Evolutionary conservation across 2,329 filamentous ascomycete species (phyloP).

Genomic region (Cytospora piceicola): DNA sequence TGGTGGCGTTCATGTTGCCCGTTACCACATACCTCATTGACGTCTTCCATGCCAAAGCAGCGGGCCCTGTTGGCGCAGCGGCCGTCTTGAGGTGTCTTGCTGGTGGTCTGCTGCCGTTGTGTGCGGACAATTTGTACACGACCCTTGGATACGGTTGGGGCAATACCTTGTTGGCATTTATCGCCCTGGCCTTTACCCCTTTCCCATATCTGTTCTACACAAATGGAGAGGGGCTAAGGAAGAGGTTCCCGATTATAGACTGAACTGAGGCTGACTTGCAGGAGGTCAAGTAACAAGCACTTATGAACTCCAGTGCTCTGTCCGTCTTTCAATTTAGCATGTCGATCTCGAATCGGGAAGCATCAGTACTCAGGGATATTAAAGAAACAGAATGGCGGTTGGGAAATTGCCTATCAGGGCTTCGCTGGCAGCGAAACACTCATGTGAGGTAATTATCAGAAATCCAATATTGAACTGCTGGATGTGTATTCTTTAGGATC

Average conservation of each 20-base stretch:
- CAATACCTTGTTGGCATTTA: constrained; percentile 17
- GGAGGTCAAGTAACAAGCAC: not conserved
- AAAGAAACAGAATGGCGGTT: too few relatives aligned
- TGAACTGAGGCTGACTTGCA: not conserved
- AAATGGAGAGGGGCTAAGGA: constrained; percentile 9
- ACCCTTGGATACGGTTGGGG: constrained; percentile 11
- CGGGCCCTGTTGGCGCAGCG: constrained; percentile 19
- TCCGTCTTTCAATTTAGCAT: too few relatives aligned
- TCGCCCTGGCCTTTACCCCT: constrained; percentile 9
- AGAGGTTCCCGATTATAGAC: not conserved
- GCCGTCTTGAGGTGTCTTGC: constrained; percentile 15
- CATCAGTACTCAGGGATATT: too few relatives aligned
- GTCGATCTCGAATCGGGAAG: too few relatives aligned
- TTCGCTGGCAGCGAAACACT: too few relatives aligned
- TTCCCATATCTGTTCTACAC: constrained; percentile 15
- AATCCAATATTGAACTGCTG: too few relatives aligned
- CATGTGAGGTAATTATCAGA: too few relatives aligned
- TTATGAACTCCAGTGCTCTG: too few relatives aligned
- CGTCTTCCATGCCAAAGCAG: constrained; percentile 15
- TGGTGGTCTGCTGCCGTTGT: constrained; percentile 17
- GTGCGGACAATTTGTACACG: not conserved
- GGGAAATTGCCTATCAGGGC: too few relatives aligned
- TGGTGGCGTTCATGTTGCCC: constrained; percentile 15
- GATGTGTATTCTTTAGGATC: too few relatives aligned
- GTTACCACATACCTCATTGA: constrained; percentile 23